Evolutionary conservation across 1,284 basidiomycete genomes (phyloP).

Genomic region (Wolfiporia cocos): DNA sequence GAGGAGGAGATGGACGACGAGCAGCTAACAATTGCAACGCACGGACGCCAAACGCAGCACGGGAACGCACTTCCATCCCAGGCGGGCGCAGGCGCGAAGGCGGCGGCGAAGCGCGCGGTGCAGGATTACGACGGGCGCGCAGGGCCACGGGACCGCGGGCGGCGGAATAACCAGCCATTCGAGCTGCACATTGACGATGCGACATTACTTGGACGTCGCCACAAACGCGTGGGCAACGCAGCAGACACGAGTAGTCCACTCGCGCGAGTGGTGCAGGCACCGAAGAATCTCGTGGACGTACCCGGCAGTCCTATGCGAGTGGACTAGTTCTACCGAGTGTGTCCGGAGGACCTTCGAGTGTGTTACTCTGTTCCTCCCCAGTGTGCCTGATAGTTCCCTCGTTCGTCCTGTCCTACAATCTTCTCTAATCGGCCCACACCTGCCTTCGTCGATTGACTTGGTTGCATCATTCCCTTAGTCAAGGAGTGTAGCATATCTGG

Average conservation of each 20-base stretch:
- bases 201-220: constrained; percentile 74
- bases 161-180: constrained; percentile 42
- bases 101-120: constrained; percentile 31
- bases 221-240: constrained; percentile 33
- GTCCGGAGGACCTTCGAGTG: no score
- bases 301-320: constrained; percentile 27
- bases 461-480: no score
- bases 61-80: constrained; percentile 2
- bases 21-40: constrained; percentile 30
- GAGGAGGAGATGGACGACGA: constrained; percentile 67
- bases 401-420: no score
- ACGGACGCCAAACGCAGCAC: constrained; percentile 30
- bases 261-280: constrained; percentile 7
- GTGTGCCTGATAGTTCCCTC: no score
- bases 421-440: no score
- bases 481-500: no score
- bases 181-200: constrained; percentile 83
- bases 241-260: constrained; percentile 19
- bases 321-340: constrained; percentile 12
- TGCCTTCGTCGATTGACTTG: no score
- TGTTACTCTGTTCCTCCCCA: background rate
- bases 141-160: constrained; percentile 62
- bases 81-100: constrained; percentile 31
- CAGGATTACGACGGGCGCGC: constrained; percentile 65
- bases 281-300: constrained; percentile 15